Base-by-base conservation (phyloP, 164 flowering plant genomes). In the Umbilicus rupestris region DNA sequence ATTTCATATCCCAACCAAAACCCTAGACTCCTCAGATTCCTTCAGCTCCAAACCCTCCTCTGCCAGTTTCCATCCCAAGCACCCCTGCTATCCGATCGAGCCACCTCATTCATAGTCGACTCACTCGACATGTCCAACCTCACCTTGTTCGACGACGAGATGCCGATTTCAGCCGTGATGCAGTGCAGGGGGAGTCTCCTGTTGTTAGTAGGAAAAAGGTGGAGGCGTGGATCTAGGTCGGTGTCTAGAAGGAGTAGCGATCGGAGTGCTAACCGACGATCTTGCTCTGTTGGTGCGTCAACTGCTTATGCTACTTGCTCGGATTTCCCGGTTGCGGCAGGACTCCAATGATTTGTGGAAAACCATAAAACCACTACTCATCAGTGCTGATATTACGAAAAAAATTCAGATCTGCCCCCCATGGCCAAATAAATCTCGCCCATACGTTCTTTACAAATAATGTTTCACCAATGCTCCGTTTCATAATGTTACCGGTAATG, bases 301-400 rank as follows among this genome's bases (percentile, higher is more conserved):
- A 90, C 80, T 17, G 87, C 88, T 4, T 70, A 84, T 31, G 96
- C 81, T 2, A 86, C 92, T 1, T 89, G 96, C 71, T 87, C 98
- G 29, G 96, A 90, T 72, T 81, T 88, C 55, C 86, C 84, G 3
- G 71, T 85, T 59, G 88, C 87, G 28, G 83, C 74, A 10, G 30
- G 98, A 93, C 72, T 88, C 98, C 47, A 93, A 96, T 45, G 98
- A n/a, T n/a, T n/a, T n/a, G n/a, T n/a, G n/a, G n/a, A n/a, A n/a
- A n/a, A n/a, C n/a, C n/a, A n/a, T n/a, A n/a, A n/a, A n/a, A n/a
- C n/a, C n/a, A n/a, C n/a, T n/a, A n/a, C n/a, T n/a, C n/a, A n/a
- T n/a, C n/a, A n/a, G n/a, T n/a, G n/a, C n/a, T n/a, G n/a, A n/a
- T n/a, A n/a, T n/a, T n/a, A n/a, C n/a, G n/a, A n/a, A n/a, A n/a